Evolutionary conservation across 1,139 yeast species (phyloP), one percentile per base, ranked within the genome.

Genomic region (Keqinozyma sinolaborantium): DNA sequence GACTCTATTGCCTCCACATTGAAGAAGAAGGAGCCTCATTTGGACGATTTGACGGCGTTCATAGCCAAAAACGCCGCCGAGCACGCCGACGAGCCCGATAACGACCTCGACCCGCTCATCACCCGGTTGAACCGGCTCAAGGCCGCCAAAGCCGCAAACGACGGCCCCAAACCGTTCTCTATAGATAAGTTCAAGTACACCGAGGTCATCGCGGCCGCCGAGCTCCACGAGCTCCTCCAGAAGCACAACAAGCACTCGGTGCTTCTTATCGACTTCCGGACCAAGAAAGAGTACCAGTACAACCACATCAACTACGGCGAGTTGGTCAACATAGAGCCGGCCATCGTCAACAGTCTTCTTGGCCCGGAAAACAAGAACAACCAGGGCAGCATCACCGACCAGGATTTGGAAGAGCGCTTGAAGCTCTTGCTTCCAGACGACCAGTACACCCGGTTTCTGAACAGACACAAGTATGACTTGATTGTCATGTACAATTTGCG

Each of bases 241-340:
- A 18, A 18, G 10, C 10, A 18, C 21, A 23, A 36, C 1, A 15
- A 32, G 18, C 14, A 14, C n/a, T 32, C 37, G 5, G 42, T 77
- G 10, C 59, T 84, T 25, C 41, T 84, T 15, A 67, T 88, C 14
- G 97, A 88, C 50, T 69, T 79, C 27, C 65, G 96, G 39, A 64
- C 78, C 10, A 60, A 80, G 26, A 64, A 65, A 15, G 79, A 74
- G 26, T 85, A 70, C 52, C 70, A 74, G 28, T 64, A 63, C 31
- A 71, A 74, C 24, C 95, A 83, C 50, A 75, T 88, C 20, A 66
- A 70, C 14, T 59, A 70, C 23, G 53, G 60, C 1, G 72, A 80
- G 29, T 55, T 81, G 6, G 70, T 84, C 12, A 83, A 88, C 50
- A 72, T 87, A 10, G 95, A 84, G 35, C 95, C 95, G 0, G 59